These are phyloP conservation scores for Lachnellula occidentalis DNA, from an alignment of 2,329 filamentous ascomycete genomes.

Conservation along the genomic window DNA sequence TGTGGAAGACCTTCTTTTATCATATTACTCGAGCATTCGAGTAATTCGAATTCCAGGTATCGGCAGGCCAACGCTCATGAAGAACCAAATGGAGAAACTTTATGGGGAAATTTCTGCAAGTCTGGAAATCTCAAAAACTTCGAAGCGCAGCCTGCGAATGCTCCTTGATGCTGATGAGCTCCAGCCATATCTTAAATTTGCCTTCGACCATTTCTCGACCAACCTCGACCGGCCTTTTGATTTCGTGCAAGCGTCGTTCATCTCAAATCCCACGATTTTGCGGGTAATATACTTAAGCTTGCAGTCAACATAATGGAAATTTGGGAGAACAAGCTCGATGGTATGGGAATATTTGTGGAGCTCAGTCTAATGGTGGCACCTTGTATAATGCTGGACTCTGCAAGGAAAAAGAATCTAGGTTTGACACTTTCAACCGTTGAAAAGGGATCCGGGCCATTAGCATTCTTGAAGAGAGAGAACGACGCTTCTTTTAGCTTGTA, in stretches of 20 bases:
- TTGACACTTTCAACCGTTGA: no score
- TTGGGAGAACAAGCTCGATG: slow-evolving; percentile 20
- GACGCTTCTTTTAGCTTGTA: neutral
- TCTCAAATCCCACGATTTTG: slow-evolving; percentile 44
- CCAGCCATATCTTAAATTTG: slow-evolving; percentile 42
- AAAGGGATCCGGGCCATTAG: neutral
- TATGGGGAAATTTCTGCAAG: slow-evolving; percentile 38
- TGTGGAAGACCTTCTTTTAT: slow-evolving; percentile 41
- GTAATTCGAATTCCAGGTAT: slow-evolving; percentile 44
- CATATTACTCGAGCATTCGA: slow-evolving; percentile 45
- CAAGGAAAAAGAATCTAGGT: slow-evolving; percentile 17
- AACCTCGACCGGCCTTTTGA: slow-evolving; percentile 44
- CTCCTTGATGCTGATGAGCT: slow-evolving; percentile 41
- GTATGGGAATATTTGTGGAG: slow-evolving; percentile 36
- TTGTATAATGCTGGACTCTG: slow-evolving; percentile 44
- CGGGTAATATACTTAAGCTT: slow-evolving; percentile 44
- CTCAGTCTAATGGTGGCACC: slow-evolving; percentile 45
- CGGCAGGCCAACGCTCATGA: slow-evolving; percentile 42
- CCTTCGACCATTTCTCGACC: slow-evolving; percentile 45
- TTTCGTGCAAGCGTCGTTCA: slow-evolving; percentile 42
- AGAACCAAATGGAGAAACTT: slow-evolving; percentile 43
- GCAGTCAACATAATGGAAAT: slow-evolving; percentile 37
- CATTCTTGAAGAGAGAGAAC: neutral
- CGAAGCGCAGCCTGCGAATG: slow-evolving; percentile 42
- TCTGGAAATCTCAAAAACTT: slow-evolving; percentile 36